Evolutionary conservation across 2,329 filamentous ascomycete species (phyloP).

Genomic region (Ophiocordyceps camponoti-floridani): DNA sequence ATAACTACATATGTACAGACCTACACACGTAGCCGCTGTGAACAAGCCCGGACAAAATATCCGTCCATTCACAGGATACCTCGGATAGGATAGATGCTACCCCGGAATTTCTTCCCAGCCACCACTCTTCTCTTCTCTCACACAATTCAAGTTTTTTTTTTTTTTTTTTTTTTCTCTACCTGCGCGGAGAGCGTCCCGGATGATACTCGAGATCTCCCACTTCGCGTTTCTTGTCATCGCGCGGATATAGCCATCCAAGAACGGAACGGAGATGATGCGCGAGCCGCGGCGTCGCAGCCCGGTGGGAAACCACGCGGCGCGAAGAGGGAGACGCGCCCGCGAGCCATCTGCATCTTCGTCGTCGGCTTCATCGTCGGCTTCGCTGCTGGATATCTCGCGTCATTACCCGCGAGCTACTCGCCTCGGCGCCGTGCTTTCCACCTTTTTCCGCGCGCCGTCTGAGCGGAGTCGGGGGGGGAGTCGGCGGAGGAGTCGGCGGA

Average conservation of each 20-base stretch:
- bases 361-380: constrained; percentile 34
- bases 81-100: not conserved
- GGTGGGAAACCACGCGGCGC: constrained; percentile 34
- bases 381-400: constrained; percentile 48
- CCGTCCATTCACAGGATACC: not conserved
- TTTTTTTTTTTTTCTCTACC: not conserved
- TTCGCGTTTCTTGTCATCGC: too few relatives aligned
- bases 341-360: constrained; percentile 31
- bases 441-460: constrained; percentile 45
- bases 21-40: not conserved
- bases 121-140: not conserved
- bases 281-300: constrained; percentile 37
- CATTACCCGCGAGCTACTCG: constrained; percentile 26
- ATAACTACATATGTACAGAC: not conserved
- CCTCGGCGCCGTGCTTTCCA: constrained; percentile 35
- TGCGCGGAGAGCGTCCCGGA: too few relatives aligned
- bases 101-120: not conserved
- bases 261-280: too few relatives aligned
- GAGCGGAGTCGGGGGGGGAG: constrained; percentile 27
- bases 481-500: constrained; percentile 25
- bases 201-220: too few relatives aligned
- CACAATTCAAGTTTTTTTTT: not conserved
- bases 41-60: not conserved
- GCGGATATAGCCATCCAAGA: too few relatives aligned
- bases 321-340: too few relatives aligned